Conservation (phyloP, 257 asterid species). For the Ehretia macrophylla region DNA sequence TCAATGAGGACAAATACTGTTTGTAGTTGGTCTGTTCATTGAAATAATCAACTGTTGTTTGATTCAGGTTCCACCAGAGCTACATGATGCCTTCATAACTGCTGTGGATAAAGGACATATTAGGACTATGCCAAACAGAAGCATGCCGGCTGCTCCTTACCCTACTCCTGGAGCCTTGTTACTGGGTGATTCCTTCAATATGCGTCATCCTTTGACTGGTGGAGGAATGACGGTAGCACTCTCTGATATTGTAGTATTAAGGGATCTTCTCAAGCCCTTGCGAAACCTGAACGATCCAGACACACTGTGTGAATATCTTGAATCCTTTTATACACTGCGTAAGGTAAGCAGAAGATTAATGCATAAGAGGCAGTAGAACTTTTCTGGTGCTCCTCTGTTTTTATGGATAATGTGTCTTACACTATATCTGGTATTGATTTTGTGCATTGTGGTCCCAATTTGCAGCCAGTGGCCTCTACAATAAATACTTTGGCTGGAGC, state of each 20-base stretch:
- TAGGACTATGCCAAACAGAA: conserved; percentile 49
- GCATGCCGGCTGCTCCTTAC: conserved; percentile 54
- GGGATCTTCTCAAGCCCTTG: conserved; percentile 39
- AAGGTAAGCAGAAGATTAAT: conserved; percentile 27
- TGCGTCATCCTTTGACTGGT: conserved; percentile 63
- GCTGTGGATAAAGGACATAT: conserved; percentile 47
- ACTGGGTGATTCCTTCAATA: conserved; percentile 56
- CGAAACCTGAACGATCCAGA: conserved; percentile 38
- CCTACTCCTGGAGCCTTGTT: conserved; percentile 49
- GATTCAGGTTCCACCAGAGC: conserved; percentile 41
- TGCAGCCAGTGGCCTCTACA: conserved; percentile 56
- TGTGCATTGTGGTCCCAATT: not conserved
- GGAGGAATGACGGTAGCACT: conserved; percentile 64
- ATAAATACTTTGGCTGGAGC: conserved; percentile 51
- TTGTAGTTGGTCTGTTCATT: not conserved
- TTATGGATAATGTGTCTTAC: not conserved
- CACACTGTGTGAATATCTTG: conserved; percentile 36
- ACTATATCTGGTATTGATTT: not conserved
- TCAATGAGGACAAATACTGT: not conserved
- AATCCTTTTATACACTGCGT: conserved; percentile 47
- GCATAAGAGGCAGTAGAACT: not conserved
- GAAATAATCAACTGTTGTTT: not conserved
- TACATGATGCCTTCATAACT: conserved; percentile 36
- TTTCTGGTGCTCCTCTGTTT: not conserved
- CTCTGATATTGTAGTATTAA: conserved; percentile 46